Percentiles rank a stretch among this genome's conserved stretches.
phyloP scores from a whole-genome alignment of 2,329 filamentous ascomycete genomes.

The Dothideomycetes sp. region DNA sequence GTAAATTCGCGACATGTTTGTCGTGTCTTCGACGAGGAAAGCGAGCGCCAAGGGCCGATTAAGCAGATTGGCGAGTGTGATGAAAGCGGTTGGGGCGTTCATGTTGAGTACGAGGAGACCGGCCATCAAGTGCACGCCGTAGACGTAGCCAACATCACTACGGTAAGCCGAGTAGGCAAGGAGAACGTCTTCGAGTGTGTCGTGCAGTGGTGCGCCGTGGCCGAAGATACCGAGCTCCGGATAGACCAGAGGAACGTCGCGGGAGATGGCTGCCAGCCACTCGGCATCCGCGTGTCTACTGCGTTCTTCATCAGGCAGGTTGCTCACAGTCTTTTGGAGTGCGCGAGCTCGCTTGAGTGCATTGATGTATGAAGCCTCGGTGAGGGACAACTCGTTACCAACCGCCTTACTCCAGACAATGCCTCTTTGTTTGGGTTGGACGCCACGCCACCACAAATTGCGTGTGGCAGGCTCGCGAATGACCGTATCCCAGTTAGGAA shows the following conservation, averaged over 20 bases:
- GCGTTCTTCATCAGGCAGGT: conserved; percentile 35
- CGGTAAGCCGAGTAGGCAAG: conserved; percentile 75
- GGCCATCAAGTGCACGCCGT: conserved; percentile 65
- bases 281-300: conserved; percentile 44
- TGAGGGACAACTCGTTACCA: conserved; percentile 63
- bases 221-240: conserved; percentile 62
- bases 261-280: conserved; percentile 56
- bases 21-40: conserved; percentile 61
- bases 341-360: conserved; percentile 60
- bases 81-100: conserved; percentile 56
- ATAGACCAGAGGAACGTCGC: conserved; percentile 60
- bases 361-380: conserved; percentile 57
- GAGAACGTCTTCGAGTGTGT: conserved; percentile 60
- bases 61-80: conserved; percentile 64
- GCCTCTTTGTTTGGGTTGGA: conserved; percentile 61
- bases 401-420: conserved; percentile 62
- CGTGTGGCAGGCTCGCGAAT: conserved; percentile 59
- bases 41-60: conserved; percentile 67
- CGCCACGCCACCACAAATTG: conserved; percentile 74
- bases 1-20: conserved; percentile 61
- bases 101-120: conserved; percentile 66
- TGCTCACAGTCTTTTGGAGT: conserved; percentile 48
- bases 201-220: conserved; percentile 58
- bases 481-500: conserved; percentile 68
- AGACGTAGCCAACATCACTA: conserved; percentile 69